These are phyloP conservation scores for Fusarium azukiicola DNA, from an alignment of 2,329 filamentous ascomycete species.

Conservation along the genomic window DNA sequence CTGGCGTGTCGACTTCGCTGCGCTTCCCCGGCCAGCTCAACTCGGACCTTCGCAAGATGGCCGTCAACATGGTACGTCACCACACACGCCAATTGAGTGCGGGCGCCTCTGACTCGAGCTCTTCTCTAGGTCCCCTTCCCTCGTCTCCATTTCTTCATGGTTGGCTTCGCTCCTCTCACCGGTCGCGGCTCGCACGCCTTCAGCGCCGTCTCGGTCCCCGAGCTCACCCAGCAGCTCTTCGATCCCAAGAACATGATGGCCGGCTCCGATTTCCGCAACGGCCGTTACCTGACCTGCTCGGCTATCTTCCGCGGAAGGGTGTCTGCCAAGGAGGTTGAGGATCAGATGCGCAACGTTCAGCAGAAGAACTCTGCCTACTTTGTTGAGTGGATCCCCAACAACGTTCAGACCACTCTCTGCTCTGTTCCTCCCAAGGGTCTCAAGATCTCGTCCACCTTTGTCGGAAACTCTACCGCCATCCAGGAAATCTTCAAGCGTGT, in stretches of 20 bases:
- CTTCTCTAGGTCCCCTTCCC: conserved; percentile 9
- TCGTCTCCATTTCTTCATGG: conserved; percentile 17
- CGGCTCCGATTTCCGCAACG: conserved; percentile 17
- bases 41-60: conserved; percentile 15
- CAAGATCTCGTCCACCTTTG: conserved; percentile 14
- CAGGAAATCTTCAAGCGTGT: conserved; percentile 17
- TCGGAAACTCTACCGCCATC: conserved; percentile 12
- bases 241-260: conserved; percentile 19
- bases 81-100: too few species aligned
- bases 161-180: conserved; percentile 14
- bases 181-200: conserved; percentile 12
- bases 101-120: background rate
- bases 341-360: conserved; percentile 16
- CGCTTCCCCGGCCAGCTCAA: conserved; percentile 15
- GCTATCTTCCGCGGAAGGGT: conserved; percentile 8
- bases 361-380: conserved; percentile 19
- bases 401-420: conserved; percentile 17
- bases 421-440: conserved; percentile 15
- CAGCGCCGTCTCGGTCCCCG: conserved; percentile 12
- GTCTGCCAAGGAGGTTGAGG: conserved; percentile 13
- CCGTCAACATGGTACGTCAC: conserved; percentile 8
- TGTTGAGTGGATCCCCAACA: conserved; percentile 17
- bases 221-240: conserved; percentile 17
- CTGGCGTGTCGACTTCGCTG: conserved; percentile 8
- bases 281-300: conserved; percentile 7